Base-by-base conservation (phyloP, 2,329 filamentous ascomycete species). In the Trichothecium roseum region DNA sequence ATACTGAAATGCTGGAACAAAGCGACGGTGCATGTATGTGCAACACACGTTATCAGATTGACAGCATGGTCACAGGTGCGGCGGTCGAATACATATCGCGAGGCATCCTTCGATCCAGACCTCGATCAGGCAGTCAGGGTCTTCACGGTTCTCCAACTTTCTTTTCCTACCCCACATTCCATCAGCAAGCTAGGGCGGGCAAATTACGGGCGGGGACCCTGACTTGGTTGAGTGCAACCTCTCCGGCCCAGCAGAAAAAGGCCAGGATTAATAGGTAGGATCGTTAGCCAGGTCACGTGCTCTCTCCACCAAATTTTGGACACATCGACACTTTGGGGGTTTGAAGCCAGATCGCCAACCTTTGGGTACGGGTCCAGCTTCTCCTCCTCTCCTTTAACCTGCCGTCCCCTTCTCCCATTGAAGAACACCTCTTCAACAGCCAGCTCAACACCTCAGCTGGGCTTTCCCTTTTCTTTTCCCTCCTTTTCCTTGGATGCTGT, bases 341-440 rank as follows among this genome's bases (percentile, higher is more conserved):
- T 55, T 60, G 57, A 64, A 60, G 62, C 57, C 62, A 65, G 59
- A 64, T 64, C 55, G 54, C 53, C 52, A 53, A 47, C 49, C 47
- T 54, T 36, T 22, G 30, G n/a, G 15, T 39, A 35, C 40, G 34
- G 27, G 43, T 43, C 40, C 51, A 48, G 42, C 48, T 42, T 45
- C 51, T 47, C 47, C 50, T 52, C 47, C 51, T 53, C 56, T 51
- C 55, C 52, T 58, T 52, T 41, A 37, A 52, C 48, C 29, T 41
- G 41, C 38, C 45, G 49, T 48, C 45, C 46, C 49, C 49, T 49
- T 50, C 51, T 40, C 44, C 48, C 45, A 45, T 47, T 44, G 41
- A 45, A 24, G 20, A 6, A 24, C 20, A 24, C 6, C 20, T 26
- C 37, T 24, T 24, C 37, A 34, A 35, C 34, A 29, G 32, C 50